phyloP scores from a whole-genome alignment of 129 eudicot genomes.

The Calendula officinalis region DNA sequence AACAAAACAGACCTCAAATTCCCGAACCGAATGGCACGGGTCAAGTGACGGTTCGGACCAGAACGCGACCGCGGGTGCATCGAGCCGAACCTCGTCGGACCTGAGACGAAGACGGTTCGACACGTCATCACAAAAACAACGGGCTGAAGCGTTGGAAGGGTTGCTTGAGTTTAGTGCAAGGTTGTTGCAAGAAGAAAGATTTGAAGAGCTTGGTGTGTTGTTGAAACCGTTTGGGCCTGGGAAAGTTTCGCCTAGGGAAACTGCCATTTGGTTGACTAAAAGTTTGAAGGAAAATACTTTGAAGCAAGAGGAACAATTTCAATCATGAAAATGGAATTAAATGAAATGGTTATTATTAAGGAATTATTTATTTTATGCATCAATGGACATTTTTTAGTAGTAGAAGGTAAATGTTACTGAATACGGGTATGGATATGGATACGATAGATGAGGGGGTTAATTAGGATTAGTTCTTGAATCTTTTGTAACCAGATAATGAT shows the following conservation, averaged over 20 bases:
- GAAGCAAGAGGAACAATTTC: constrained; percentile 62
- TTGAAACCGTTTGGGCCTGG: constrained; percentile 95
- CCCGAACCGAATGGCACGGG: constrained; percentile 43
- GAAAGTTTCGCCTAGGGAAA: constrained; percentile 93
- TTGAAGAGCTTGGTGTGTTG: constrained; percentile 86
- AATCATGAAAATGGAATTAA: constrained; percentile 23
- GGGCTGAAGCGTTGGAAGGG: constrained; percentile 95
- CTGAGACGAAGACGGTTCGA: constrained; percentile 57
- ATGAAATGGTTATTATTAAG: constrained; percentile 3
- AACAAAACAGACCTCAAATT: constrained; percentile 37
- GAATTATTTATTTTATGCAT: constrained; percentile 9
- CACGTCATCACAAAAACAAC: constrained; percentile 73
- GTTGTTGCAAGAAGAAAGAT: constrained; percentile 74
- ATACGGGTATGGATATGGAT: constrained; percentile 16
- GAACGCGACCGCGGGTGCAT: constrained; percentile 82
- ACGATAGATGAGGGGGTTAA: constrained; percentile 19
- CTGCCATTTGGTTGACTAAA: constrained; percentile 94
- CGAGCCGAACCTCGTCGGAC: constrained; percentile 82
- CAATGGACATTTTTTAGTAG: constrained; percentile 23
- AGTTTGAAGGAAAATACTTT: constrained; percentile 75
- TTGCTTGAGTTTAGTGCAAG: constrained; percentile 89
- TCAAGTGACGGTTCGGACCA: constrained; percentile 68
- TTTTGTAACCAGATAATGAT: constrained; percentile 33
- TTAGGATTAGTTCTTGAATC: constrained; percentile 33
- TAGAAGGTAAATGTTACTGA: constrained; percentile 13